Base-by-base conservation (phyloP, 768 basidiomycete species). In the Sutorius australiensis region DNA sequence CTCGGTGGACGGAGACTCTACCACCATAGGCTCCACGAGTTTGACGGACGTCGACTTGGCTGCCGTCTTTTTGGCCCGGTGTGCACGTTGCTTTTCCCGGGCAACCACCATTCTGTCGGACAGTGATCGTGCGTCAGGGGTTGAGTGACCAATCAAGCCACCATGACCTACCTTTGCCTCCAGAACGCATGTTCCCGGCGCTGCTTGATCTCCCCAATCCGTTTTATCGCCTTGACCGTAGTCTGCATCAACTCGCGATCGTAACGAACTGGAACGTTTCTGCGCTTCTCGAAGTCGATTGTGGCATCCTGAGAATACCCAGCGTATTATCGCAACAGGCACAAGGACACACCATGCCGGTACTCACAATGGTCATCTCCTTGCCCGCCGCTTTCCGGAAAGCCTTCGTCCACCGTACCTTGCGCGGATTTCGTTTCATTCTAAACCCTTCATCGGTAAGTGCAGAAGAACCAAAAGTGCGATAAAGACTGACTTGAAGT, bases 351-450 rank as follows among this genome's bases (percentile, higher is more conserved):
- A 6, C 3, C 21, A 13, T 27, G 34, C 12, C n/a, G 49, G 13
- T 14, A 27, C 89, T 68, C 66, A 95, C 95, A 65, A 99, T 89
- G 5, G 91, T 95, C 97, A 99, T 99, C 76, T 99, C 97, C 75
- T 98, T 99, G 48, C 97, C 97, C 46, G 95, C 91, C 17, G 97
- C 94, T 72, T 93, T 95, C 59, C 97, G 83, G 80, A 99, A 99
- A 19, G 97, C 97, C 72, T 99, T 99, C 41, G 97, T 99, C 97
- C 97, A 99, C 62, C 92, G 80, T 34, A 99, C 95, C 73, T 99
- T 99, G 55, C 97, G 86, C 41, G 97, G 97, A 74, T 98, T 99
- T 36, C 97, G 89, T 77, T 98, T 98, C 97, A 98, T 98, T 73
- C 93, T 95, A 60, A 5, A 48, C 49, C 24, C 32, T 38, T 53